Percentiles rank a stretch among this genome's conserved stretches.
phyloP scores from a whole-genome alignment of 768 basidiomycete species.

The Coprinopsis strossmayeri region DNA sequence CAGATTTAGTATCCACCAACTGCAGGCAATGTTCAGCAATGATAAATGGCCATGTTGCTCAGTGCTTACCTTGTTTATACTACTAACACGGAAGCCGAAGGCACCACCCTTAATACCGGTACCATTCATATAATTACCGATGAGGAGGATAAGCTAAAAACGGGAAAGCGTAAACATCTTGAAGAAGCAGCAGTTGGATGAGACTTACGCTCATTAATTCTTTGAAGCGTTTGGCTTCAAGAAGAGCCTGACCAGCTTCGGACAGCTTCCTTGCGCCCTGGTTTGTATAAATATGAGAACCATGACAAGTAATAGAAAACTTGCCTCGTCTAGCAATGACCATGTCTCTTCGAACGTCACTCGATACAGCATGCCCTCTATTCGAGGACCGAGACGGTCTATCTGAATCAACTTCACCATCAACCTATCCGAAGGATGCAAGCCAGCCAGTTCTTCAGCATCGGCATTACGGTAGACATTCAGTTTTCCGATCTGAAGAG shows the following conservation, averaged over 20 bases:
- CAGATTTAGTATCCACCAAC: slow-evolving; percentile 97
- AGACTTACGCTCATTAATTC: slow-evolving; percentile 75
- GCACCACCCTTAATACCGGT: slow-evolving; percentile 95
- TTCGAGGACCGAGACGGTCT: slow-evolving; percentile 76
- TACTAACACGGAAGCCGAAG: slow-evolving; percentile 93
- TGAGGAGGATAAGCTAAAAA: slow-evolving; percentile 88
- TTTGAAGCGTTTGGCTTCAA: slow-evolving; percentile 83
- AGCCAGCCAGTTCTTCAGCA: slow-evolving; percentile 73
- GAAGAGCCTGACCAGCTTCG: slow-evolving; percentile 73
- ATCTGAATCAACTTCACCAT: slow-evolving; percentile 98
- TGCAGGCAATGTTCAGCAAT: slow-evolving; percentile 23
- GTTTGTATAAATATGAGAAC: neutral
- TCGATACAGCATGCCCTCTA: slow-evolving; percentile 95
- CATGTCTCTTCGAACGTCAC: slow-evolving; percentile 83
- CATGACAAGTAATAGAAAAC: slow-evolving; percentile 15
- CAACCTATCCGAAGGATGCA: slow-evolving; percentile 93
- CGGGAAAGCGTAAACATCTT: too few species aligned
- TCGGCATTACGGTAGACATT: slow-evolving; percentile 86
- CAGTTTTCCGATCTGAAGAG: slow-evolving; percentile 70
- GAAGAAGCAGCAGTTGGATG: neutral
- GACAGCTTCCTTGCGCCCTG: slow-evolving; percentile 78
- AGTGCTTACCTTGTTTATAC: slow-evolving; percentile 82
- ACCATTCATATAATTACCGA: slow-evolving; percentile 99
- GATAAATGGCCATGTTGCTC: neutral
- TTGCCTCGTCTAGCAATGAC: slow-evolving; percentile 74